Base-by-base conservation (phyloP, 441 rosid species). In the Adansonia grandidieri region DNA sequence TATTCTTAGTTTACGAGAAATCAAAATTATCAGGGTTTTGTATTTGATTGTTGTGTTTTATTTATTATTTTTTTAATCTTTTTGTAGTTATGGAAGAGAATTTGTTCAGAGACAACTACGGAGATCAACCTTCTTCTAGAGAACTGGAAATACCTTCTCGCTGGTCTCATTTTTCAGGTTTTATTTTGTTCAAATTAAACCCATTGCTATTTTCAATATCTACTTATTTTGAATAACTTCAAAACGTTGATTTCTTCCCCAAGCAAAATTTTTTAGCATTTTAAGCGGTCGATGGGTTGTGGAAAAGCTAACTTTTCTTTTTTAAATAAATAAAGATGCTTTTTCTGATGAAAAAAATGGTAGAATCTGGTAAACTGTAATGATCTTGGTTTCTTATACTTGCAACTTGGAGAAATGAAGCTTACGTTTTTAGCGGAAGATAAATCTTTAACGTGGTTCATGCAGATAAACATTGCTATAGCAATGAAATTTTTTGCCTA, bases 81-180 rank as follows among this genome's bases (percentile, higher is more conserved):
- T 82, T 61, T 83, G 87, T 77, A 97, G 98, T 85, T 95, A 71
- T 95, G 98, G 98, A 97, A 90, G 90, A 89, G 97, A 86, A 75
- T 97, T 67, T 93, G 91, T 83, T 90, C 98, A 56, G 98, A 97
- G 86, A 77, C 82, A 66, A 81, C 86, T 6, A 87, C 96, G 58
- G 98, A 97, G 91, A 88, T 97, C 87, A 89, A 80, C 80, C 93
- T 97, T 15, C 95, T 97, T 54, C 78, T 86, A 7, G 98, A 92
- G 71, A 95, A 92, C 78, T 97, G 99, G 99, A 95, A 88, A 77
- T 93, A 89, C 79, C 89, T 97, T 83, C 91, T 97, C 53, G 96
- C 90, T 51, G 98, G 99, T 81, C 87, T 97, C 70, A 84, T 95
- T 83, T 95, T 75, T 86, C 99, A 97, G 99, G 99, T 96, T 80